Base-by-base conservation (phyloP, 2,329 filamentous ascomycete species). In the Zymoseptoria ardabiliae region DNA sequence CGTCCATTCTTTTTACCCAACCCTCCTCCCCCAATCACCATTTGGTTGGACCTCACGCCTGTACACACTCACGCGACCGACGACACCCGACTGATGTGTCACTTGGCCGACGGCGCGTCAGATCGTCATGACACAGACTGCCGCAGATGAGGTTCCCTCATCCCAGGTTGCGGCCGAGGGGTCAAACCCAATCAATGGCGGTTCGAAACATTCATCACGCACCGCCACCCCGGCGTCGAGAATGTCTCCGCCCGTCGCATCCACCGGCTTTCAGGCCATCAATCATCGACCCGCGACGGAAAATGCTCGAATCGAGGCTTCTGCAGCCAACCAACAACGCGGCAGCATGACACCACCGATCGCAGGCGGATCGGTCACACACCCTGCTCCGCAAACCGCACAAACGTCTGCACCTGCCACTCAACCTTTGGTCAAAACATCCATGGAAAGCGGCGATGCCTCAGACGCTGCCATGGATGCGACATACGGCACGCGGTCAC, bases 401-500 rank as follows among this genome's bases (percentile, higher is more conserved):
- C 66, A 65, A 66, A 61, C 63, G 58, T 61, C 64, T 57, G 53
- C 59, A 13, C 56, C 63, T 51, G 57, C 58, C 56, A 53, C 62
- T 25, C 64, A 66, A 41, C 58, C 60, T 45, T 19, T 53, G 20
- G 41, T 61, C 19, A 67, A 64, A 54, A 50, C 58, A 56, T 58
- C 63, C 35, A 53, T 64, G 20, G 60, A 65, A 45, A 53, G 35
- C 35, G 35, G 56, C 54, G 63, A 70, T 54, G 61, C 52, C 53
- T 21, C 62, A 54, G 71, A 73, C 56, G 64, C 58, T 51, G 63
- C 61, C 50, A 67, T 68, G 64, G 59, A 64, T 49, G 71, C 87
- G 85, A 67, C 86, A 85, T 53, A 99, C 76, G 93, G 93, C 70
- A 99, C 94, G 73, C 89, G 94, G 73, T 96, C 96, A 76, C 88